Evolutionary conservation across 2,329 filamentous ascomycete genomes (phyloP).

Genomic region (Ophiosphaerella herpotricha): DNA sequence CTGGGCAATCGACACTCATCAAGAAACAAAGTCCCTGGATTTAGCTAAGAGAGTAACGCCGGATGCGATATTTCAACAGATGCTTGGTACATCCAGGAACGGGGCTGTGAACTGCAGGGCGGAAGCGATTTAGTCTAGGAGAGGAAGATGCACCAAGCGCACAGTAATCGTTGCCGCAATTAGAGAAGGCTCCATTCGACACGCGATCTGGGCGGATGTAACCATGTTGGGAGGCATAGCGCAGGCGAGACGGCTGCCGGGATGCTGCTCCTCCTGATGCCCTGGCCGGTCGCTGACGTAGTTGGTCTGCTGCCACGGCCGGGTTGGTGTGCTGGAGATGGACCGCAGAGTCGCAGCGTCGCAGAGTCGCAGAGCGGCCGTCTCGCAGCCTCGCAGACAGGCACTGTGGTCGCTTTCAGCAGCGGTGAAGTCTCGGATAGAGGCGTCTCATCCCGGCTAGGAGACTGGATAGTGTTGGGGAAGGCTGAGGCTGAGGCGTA

Average conservation of each 20-base stretch:
- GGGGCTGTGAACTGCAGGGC: too few relatives aligned
- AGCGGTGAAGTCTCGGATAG: constrained; percentile 6
- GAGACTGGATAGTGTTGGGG: constrained; percentile 10
- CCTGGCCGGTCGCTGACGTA: constrained; percentile 12
- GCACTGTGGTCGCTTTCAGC: background rate
- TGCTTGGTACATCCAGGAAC: too few relatives aligned
- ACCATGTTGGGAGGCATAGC: background rate
- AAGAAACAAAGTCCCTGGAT: too few relatives aligned
- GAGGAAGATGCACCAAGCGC: background rate
- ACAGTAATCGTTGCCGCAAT: background rate
- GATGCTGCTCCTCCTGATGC: background rate
- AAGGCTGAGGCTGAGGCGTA: constrained; percentile 30
- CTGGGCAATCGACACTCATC: too few relatives aligned
- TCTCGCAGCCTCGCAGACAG: too few relatives aligned
- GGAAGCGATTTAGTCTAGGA: too few relatives aligned
- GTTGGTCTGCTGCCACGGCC: too few relatives aligned
- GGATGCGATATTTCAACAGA: too few relatives aligned
- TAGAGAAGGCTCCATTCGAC: background rate
- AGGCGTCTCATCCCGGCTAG: background rate
- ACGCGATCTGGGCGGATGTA: background rate
- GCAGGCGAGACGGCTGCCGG: constrained; percentile 2
- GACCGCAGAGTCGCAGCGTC: too few relatives aligned
- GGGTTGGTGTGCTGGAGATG: too few relatives aligned
- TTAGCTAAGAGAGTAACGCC: too few relatives aligned
- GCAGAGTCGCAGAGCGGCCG: too few relatives aligned